Conservation (phyloP, 176 grass and related monocot species). For the Aechmea fasciata region DNA sequence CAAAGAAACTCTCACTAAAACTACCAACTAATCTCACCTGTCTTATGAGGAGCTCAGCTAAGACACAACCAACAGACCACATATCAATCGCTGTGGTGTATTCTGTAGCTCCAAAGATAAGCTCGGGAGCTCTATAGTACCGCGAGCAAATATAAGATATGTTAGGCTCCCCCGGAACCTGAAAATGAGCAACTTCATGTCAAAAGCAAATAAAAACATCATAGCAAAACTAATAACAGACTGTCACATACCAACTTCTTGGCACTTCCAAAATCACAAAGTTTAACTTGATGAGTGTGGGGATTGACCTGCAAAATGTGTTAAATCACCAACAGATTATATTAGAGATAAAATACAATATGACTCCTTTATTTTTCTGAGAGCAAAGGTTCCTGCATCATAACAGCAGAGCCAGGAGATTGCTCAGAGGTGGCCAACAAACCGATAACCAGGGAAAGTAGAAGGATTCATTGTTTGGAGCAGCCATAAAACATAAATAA, state of each 20-base stretch:
- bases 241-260: slow-evolving; percentile 74
- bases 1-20: slow-evolving; percentile 1
- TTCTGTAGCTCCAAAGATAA: slow-evolving; percentile 96
- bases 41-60: slow-evolving; percentile 84
- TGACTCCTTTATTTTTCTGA: neutral
- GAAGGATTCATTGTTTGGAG: no score
- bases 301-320: slow-evolving; percentile 62
- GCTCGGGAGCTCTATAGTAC: slow-evolving; percentile 96
- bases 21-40: slow-evolving; percentile 31
- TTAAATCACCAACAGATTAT: slow-evolving; percentile 8
- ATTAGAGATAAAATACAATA: neutral
- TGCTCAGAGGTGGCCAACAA: neutral
- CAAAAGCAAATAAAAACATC: slow-evolving; percentile 27
- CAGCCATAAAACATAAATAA: no score
- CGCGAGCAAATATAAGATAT: slow-evolving; percentile 98
- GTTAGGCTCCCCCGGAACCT: slow-evolving; percentile 91
- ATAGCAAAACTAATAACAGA: slow-evolving; percentile 8
- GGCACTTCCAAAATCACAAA: slow-evolving; percentile 94
- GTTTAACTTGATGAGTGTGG: slow-evolving; percentile 87
- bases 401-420: neutral
- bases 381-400: neutral
- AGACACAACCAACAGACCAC: slow-evolving; percentile 98
- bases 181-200: slow-evolving; percentile 23
- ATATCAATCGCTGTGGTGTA: slow-evolving; percentile 92
- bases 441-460: neutral